Percentiles rank a stretch among this genome's conserved stretches.
These are phyloP conservation scores for Penicillium decumbens DNA, from an alignment of 2,329 filamentous ascomycete genomes.

Conservation along the genomic window DNA sequence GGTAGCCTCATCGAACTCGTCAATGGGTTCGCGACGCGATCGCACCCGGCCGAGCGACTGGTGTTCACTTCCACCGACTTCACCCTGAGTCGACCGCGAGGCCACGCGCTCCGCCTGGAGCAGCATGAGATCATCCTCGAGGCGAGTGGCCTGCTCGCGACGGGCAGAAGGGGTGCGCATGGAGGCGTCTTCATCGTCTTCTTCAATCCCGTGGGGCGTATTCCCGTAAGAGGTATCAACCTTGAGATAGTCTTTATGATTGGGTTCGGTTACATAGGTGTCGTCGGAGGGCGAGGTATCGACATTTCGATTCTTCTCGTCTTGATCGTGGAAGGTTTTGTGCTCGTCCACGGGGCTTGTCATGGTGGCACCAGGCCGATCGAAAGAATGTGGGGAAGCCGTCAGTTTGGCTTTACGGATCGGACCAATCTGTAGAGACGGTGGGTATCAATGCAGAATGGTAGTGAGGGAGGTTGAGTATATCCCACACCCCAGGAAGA, in stretches of 20 bases:
- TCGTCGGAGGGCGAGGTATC: constrained; percentile 29
- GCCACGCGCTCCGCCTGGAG: constrained; percentile 61
- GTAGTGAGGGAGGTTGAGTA: neutral
- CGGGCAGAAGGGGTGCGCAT: constrained; percentile 51
- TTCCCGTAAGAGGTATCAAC: constrained; percentile 26
- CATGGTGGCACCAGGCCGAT: constrained; percentile 34
- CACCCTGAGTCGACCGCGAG: constrained; percentile 40
- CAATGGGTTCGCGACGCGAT: constrained; percentile 55
- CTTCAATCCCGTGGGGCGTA: constrained; percentile 1
- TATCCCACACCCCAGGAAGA: neutral
- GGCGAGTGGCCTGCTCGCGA: constrained; percentile 56
- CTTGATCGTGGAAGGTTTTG: constrained; percentile 23
- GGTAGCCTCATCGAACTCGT: constrained; percentile 64
- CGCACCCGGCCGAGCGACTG: constrained; percentile 50
- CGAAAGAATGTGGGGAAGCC: constrained; percentile 10
- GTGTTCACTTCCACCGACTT: constrained; percentile 30
- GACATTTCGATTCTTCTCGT: constrained; percentile 25
- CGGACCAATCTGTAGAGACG: constrained; percentile 7
- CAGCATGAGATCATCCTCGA: constrained; percentile 63
- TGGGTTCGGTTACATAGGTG: constrained; percentile 28
- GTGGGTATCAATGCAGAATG: neutral
- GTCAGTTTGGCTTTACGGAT: constrained; percentile 4
- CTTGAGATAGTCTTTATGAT: constrained; percentile 17
- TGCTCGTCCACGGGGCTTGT: constrained; percentile 32
- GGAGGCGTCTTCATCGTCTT: neutral